These are phyloP conservation scores for Penicillium goetzii DNA, from an alignment of 495 filamentous ascomycete genomes.

Conservation along the genomic window DNA sequence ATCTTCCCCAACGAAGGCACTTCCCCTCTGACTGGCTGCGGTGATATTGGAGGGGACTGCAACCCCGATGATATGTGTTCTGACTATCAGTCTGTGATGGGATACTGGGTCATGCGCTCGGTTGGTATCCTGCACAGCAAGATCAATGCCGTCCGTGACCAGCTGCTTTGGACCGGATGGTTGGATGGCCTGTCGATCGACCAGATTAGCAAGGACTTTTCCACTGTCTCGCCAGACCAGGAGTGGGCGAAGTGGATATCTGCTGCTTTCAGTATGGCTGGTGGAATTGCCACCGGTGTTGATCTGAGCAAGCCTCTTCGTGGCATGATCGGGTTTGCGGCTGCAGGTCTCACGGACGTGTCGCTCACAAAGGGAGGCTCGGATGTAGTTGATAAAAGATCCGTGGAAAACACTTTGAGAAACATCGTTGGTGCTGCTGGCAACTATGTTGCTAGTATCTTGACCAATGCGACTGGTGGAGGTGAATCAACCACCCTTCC, in stretches of 20 bases:
- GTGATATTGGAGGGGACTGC: conserved; percentile 10
- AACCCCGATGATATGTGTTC: conserved; percentile 10
- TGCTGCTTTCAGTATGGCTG: conserved; percentile 9
- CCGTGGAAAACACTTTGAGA: conserved; percentile 6
- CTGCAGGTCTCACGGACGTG: conserved; percentile 7
- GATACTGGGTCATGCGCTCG: conserved; percentile 2
- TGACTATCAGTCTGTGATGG: background rate
- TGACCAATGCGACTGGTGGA: conserved; percentile 7
- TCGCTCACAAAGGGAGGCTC: background rate
- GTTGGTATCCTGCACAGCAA: conserved; percentile 9
- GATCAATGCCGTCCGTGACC: conserved; percentile 5
- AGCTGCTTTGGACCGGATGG: conserved; percentile 9
- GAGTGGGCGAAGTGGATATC: conserved; percentile 14
- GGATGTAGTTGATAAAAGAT: conserved; percentile 5
- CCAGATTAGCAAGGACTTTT: conserved; percentile 11
- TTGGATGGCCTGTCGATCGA: conserved; percentile 11
- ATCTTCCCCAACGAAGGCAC: conserved; percentile 7
- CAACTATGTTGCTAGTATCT: conserved; percentile 13
- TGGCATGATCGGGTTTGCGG: conserved; percentile 7
- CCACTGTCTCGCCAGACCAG: background rate
- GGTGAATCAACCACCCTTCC: conserved; percentile 3
- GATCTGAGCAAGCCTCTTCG: conserved; percentile 8
- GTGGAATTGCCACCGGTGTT: conserved; percentile 7
- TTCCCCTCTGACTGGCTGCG: conserved; percentile 8
- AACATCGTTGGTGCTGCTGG: conserved; percentile 11